phyloP scores from a whole-genome alignment of 106 monocot species.

The Hemerocallis citrina region DNA sequence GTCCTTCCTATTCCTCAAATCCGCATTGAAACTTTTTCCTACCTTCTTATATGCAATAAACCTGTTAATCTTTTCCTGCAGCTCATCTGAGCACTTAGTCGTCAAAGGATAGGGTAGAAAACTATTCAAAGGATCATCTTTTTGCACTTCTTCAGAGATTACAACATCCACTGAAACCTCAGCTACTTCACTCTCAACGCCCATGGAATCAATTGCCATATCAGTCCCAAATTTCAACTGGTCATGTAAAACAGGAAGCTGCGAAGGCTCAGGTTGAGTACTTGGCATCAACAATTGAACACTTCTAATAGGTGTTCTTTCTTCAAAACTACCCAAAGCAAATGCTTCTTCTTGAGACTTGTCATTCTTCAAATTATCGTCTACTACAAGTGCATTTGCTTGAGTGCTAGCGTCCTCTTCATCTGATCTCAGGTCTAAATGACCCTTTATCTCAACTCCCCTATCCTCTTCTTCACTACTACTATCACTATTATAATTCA shows the following conservation, averaged over 20 bases:
- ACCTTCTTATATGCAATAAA: conserved; percentile 68
- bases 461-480: no score
- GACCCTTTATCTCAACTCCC: no score
- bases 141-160: conserved; percentile 16
- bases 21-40: conserved; percentile 91
- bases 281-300: conserved; percentile 25
- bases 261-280: conserved; percentile 23
- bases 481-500: no score
- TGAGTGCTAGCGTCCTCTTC: no score
- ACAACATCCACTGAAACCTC: conserved; percentile 11
- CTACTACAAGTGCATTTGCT: no score
- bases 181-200: conserved; percentile 27
- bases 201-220: conserved; percentile 20
- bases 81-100: conserved; percentile 34
- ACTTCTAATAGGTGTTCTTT: conserved; percentile 16
- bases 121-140: conserved; percentile 31
- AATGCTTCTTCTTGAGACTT: no score
- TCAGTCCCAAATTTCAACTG: conserved; percentile 21
- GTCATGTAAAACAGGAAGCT: conserved; percentile 30
- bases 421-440: no score
- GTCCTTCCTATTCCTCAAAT: conserved; percentile 77
- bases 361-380: no score
- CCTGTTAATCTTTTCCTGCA: conserved; percentile 81
- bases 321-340: conserved; percentile 32
- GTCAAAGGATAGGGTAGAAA: conserved; percentile 38